phyloP scores from a whole-genome alignment of 2,329 filamentous ascomycete species.

The Aspergillus arachidicola region DNA sequence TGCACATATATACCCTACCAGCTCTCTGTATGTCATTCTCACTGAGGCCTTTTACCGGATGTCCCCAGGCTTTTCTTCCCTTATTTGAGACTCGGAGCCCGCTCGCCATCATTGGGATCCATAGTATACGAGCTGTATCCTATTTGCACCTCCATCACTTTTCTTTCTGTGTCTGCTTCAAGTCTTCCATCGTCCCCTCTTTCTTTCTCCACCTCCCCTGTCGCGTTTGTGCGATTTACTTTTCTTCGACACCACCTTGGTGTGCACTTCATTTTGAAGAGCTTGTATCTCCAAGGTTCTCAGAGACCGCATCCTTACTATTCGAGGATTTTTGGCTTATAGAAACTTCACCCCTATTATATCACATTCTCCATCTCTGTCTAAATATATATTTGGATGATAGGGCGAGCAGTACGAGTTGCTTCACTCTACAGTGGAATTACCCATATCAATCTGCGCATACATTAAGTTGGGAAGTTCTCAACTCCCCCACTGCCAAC shows the following conservation, averaged over 20 bases:
- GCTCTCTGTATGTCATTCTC: conserved; percentile 19
- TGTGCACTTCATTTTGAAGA: not conserved
- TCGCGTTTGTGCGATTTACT: not conserved
- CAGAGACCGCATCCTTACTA: not conserved
- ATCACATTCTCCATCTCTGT: not conserved
- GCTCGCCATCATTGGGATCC: not conserved
- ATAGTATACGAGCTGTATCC: conserved; percentile 4
- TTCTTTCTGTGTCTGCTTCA: not conserved
- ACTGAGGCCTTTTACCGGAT: conserved; percentile 3
- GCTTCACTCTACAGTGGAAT: not conserved
- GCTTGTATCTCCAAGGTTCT: not conserved
- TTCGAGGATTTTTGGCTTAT: not conserved
- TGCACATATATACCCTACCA: conserved; percentile 29
- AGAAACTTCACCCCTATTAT: not conserved
- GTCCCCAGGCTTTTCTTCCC: not conserved
- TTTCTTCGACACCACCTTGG: not conserved
- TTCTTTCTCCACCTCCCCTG: not conserved
- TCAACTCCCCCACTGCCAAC: not conserved
- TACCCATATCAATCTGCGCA: not conserved
- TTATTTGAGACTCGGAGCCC: not conserved
- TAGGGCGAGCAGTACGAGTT: not conserved
- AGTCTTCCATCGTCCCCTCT: not conserved
- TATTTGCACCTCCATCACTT: conserved; percentile 16
- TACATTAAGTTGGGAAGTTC: not conserved
- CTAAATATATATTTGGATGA: not conserved